Percentiles rank a stretch among this genome's conserved stretches.
These are phyloP conservation scores for Glycine soja DNA, from an alignment of 306 rosid genomes.

Conservation along the genomic window DNA sequence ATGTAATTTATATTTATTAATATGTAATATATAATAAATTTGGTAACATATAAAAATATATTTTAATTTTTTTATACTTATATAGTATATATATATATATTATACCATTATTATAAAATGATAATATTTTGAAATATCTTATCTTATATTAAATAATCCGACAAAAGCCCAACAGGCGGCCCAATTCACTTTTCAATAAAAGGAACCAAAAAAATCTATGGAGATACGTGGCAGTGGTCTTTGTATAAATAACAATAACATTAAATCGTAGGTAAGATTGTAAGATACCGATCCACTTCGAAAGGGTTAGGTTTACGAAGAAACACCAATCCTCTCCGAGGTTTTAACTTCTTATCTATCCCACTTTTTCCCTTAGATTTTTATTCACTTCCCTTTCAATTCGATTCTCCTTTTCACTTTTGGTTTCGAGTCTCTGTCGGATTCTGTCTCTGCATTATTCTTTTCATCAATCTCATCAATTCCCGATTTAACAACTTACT, in stretches of 20 bases:
- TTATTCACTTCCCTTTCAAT: neutral
- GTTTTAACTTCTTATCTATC: conserved; percentile 19
- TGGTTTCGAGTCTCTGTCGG: neutral
- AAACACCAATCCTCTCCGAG: conserved; percentile 13
- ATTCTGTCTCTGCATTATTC: neutral
- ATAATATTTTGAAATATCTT: too few species aligned
- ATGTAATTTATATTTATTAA: too few species aligned
- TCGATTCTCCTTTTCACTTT: neutral
- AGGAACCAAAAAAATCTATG: neutral
- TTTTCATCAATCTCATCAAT: neutral
- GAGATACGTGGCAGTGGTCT: neutral
- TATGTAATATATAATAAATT: too few species aligned
- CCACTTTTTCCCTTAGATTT: neutral
- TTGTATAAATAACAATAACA: neutral
- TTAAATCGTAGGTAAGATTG: neutral
- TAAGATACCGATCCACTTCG: conserved; percentile 4
- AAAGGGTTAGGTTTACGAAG: conserved; percentile 34
- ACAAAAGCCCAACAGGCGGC: neutral
- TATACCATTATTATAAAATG: too few species aligned
- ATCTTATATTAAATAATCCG: neutral
- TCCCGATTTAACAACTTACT: neutral
- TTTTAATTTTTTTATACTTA: too few species aligned
- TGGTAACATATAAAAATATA: too few species aligned
- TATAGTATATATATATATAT: too few species aligned
- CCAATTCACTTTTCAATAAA: neutral